Conservation (phyloP, 345 rosid genomes). For the Carallia pectinifolia region DNA sequence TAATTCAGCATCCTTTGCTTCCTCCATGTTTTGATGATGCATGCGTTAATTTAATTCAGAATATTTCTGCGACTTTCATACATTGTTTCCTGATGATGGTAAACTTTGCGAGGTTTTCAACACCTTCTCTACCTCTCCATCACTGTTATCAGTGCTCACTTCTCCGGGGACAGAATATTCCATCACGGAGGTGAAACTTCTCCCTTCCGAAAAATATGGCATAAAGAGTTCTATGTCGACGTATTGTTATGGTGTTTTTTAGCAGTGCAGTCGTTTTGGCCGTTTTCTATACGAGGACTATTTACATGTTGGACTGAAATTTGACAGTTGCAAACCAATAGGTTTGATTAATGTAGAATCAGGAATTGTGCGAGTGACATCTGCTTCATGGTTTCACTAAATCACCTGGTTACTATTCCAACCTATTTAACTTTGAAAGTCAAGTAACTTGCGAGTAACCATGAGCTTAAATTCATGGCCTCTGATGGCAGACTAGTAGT, state of each 20-base stretch:
- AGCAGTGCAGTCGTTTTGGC: not conserved
- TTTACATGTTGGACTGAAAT: too few relatives aligned
- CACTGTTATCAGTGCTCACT: conserved; percentile 55
- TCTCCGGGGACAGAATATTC: conserved; percentile 74
- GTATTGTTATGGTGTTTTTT: not conserved
- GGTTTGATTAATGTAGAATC: too few relatives aligned
- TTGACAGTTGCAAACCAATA: too few relatives aligned
- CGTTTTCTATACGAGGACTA: too few relatives aligned
- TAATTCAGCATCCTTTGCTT: not conserved
- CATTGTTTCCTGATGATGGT: conserved; percentile 45
- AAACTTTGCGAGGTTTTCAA: conserved; percentile 60
- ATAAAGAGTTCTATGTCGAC: not conserved
- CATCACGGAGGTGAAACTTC: conserved; percentile 64
- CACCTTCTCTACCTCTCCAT: conserved; percentile 92
- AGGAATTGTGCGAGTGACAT: too few relatives aligned
- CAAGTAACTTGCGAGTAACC: too few relatives aligned
- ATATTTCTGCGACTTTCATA: conserved; percentile 7
- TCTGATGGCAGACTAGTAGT: too few relatives aligned
- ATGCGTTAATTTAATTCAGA: not conserved
- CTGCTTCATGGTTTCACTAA: too few relatives aligned
- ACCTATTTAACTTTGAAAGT: too few relatives aligned
- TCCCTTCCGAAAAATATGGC: conserved; percentile 3
- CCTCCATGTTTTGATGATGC: not conserved
- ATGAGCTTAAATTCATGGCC: too few relatives aligned
- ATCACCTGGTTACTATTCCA: too few relatives aligned